phyloP scores from a whole-genome alignment of 2,329 filamentous ascomycete species.

The Diplocarpon rosae region DNA sequence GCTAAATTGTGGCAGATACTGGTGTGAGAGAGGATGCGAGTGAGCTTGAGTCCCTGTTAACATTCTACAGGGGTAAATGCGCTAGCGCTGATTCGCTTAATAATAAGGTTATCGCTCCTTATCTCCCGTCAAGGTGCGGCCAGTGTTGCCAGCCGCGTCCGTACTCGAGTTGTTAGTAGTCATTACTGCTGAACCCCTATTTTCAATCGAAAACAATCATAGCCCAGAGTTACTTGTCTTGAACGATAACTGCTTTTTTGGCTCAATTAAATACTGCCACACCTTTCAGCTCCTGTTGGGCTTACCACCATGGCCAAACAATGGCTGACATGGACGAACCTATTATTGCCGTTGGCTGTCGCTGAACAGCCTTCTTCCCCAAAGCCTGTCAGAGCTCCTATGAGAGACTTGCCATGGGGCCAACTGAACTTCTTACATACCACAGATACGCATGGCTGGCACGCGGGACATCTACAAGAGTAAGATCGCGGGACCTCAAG shows the following conservation, averaged over 20 bases:
- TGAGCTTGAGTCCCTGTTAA: too few relatives aligned
- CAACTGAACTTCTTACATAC: slow-evolving; percentile 96
- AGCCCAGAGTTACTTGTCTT: too few relatives aligned
- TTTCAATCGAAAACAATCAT: too few relatives aligned
- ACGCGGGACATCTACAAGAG: slow-evolving; percentile 87
- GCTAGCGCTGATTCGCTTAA: too few relatives aligned
- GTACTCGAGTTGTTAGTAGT: too few relatives aligned
- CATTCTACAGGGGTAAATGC: too few relatives aligned
- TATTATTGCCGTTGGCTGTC: slow-evolving; percentile 15
- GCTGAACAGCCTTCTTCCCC: slow-evolving; percentile 70
- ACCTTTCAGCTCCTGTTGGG: background rate
- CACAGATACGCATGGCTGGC: slow-evolving; percentile 93
- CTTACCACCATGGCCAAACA: slow-evolving; percentile 12
- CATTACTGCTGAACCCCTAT: too few relatives aligned
- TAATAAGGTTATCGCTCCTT: too few relatives aligned
- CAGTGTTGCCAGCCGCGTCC: too few relatives aligned
- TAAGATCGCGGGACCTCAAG: slow-evolving; percentile 31
- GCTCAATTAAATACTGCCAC: background rate
- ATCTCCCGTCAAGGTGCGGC: too few relatives aligned
- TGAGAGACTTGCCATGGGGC: slow-evolving; percentile 82
- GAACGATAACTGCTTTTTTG: background rate
- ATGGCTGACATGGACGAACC: slow-evolving; percentile 14
- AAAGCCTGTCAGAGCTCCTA: slow-evolving; percentile 65
- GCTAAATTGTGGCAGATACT: too few relatives aligned
- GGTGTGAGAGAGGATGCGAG: too few relatives aligned